These are phyloP conservation scores for Dothidotthia symphoricarpi DNA, from an alignment of 2,329 filamentous ascomycete species.

Conservation along the genomic window DNA sequence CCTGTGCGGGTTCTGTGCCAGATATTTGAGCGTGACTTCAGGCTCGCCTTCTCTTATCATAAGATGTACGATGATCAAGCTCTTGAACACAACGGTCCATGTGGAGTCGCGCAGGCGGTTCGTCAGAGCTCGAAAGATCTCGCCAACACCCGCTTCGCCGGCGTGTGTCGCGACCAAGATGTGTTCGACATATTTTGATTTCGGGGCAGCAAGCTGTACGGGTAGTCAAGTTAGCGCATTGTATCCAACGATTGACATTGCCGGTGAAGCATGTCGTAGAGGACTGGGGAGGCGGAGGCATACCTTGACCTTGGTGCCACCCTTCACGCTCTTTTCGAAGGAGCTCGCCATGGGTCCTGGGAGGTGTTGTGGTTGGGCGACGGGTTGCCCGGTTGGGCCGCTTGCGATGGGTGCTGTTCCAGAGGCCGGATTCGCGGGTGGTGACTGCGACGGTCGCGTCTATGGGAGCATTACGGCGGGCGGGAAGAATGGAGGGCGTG, in stretches of 20 bases:
- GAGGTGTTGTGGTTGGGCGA: conserved; percentile 12
- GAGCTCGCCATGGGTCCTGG: conserved; percentile 67
- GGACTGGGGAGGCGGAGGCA: conserved; percentile 9
- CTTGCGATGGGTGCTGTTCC: conserved; percentile 9
- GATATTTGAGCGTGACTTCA: conserved; percentile 81
- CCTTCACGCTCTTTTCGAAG: conserved; percentile 99
- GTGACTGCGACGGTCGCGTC: conserved; percentile 17
- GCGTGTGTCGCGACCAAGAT: conserved; percentile 93
- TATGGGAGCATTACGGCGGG: conserved; percentile 33
- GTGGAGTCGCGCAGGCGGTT: conserved; percentile 88
- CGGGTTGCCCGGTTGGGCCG: conserved; percentile 15
- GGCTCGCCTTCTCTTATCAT: conserved; percentile 96
- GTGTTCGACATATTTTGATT: conserved; percentile 99
- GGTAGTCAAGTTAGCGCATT: conserved; percentile 14
- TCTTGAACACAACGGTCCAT: conserved; percentile 99
- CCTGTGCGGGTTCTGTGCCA: conserved; percentile 73
- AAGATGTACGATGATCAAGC: conserved; percentile 88
- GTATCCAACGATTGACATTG: conserved; percentile 10
- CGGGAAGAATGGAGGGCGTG: conserved; percentile 8
- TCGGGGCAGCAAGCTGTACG: conserved; percentile 81
- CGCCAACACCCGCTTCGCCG: conserved; percentile 89
- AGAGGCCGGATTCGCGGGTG: conserved; percentile 10
- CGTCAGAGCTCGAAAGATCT: conserved; percentile 91
- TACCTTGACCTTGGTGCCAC: conserved; percentile 96
- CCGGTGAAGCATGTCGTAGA: not conserved